These are phyloP conservation scores for Pulveroboletus ridleyi DNA, from an alignment of 1,284 basidiomycete genomes.

Conservation along the genomic window DNA sequence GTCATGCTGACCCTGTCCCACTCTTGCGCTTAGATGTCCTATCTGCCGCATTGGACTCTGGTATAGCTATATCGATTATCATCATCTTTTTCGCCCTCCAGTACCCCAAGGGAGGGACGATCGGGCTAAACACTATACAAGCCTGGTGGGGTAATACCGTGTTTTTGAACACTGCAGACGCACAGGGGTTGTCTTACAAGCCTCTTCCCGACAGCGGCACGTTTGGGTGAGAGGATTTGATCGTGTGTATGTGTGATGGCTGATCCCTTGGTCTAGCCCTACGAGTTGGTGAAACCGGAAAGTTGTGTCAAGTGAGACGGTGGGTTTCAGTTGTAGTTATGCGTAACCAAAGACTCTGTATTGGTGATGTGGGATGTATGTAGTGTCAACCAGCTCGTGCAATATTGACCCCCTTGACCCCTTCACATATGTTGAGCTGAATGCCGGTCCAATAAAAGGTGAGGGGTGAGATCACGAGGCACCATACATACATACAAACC, in stretches of 20 bases:
- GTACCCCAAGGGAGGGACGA: constrained; percentile 65
- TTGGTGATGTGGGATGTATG: too few relatives aligned
- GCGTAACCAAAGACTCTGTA: too few relatives aligned
- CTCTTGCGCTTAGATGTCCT: constrained; percentile 45
- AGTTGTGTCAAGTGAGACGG: not conserved
- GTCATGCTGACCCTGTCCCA: not conserved
- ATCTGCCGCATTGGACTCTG: constrained; percentile 51
- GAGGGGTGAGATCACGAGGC: too few relatives aligned
- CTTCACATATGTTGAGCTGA: too few relatives aligned
- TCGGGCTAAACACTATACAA: constrained; percentile 60
- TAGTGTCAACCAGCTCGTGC: too few relatives aligned
- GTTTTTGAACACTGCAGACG: constrained; percentile 51
- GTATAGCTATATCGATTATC: constrained; percentile 48
- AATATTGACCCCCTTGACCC: too few relatives aligned
- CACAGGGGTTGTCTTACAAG: constrained; percentile 33
- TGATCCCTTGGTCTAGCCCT: constrained; percentile 22
- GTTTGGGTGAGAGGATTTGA: constrained; percentile 44
- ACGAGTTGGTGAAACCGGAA: constrained; percentile 22
- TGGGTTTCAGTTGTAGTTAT: not conserved
- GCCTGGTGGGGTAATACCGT: constrained; percentile 79
- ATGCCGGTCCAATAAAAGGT: too few relatives aligned
- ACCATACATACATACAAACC: too few relatives aligned
- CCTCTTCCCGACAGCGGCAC: constrained; percentile 37
- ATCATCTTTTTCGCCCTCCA: constrained; percentile 76
- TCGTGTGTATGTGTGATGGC: not conserved